Percentiles rank a stretch among this genome's conserved stretches.
These are phyloP conservation scores for Tylopilus sp. DNA, from an alignment of 1,284 basidiomycete species.

Conservation along the genomic window DNA sequence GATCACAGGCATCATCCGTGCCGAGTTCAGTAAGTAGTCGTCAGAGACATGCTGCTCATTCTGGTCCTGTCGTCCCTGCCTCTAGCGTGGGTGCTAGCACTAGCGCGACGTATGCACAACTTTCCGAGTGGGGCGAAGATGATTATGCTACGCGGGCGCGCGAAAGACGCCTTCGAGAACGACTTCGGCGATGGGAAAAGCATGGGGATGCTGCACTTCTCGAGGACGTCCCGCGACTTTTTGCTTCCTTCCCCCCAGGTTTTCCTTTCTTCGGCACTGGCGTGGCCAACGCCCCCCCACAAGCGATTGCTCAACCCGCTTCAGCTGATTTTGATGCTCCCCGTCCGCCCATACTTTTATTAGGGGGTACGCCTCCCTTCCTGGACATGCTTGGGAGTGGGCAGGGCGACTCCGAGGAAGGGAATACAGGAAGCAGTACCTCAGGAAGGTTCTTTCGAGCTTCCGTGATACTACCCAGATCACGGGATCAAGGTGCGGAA, in stretches of 20 bases:
- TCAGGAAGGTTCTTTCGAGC: slow-evolving; percentile 60
- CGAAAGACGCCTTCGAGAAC: slow-evolving; percentile 63
- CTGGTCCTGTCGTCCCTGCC: slow-evolving; percentile 3
- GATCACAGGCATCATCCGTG: slow-evolving; percentile 7
- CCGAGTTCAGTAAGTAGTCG: not conserved
- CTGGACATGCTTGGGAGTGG: slow-evolving; percentile 27
- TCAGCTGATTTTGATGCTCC: slow-evolving; percentile 35
- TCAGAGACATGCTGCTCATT: slow-evolving; percentile 30
- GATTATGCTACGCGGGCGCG: slow-evolving; percentile 59
- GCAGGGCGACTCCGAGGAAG: slow-evolving; percentile 22
- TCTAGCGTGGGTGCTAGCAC: slow-evolving; percentile 1
- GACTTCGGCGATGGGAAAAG: slow-evolving; percentile 68
- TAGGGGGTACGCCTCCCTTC: slow-evolving; percentile 33
- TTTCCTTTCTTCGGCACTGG: slow-evolving; percentile 8
- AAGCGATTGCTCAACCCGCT: slow-evolving; percentile 20
- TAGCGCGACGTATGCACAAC: slow-evolving; percentile 3
- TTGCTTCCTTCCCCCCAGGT: slow-evolving; percentile 25
- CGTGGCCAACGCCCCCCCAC: slow-evolving; percentile 8
- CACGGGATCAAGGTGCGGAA: slow-evolving; percentile 56
- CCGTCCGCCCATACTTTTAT: slow-evolving; percentile 49
- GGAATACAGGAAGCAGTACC: slow-evolving; percentile 8
- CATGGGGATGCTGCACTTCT: slow-evolving; percentile 47
- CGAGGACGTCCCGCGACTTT: slow-evolving; percentile 59
- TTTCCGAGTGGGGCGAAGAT: slow-evolving; percentile 59
- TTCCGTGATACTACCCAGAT: slow-evolving; percentile 65